Evolutionary conservation across 495 filamentous ascomycete species (phyloP), one percentile per base, ranked within the genome.

Genomic region (Eremomyces bilateralis): DNA sequence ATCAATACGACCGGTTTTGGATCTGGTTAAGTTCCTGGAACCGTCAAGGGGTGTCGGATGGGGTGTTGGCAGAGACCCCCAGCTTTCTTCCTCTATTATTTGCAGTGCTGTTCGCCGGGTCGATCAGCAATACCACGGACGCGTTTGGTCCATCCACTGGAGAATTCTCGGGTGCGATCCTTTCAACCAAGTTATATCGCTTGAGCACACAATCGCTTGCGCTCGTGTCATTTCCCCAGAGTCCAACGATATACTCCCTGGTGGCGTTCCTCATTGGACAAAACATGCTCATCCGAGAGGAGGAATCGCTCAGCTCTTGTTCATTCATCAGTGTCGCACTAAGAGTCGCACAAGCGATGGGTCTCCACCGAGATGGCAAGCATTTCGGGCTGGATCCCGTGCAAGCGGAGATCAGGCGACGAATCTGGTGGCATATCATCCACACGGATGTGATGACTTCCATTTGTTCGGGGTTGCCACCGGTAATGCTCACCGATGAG

Each of bases 371-470:
- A 17, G 61, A 61, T 36, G 59, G 56, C 4, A 45, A 48, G 12
- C 40, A 42, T 11, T 44, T 48, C 11, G 49, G 50, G 4, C 45
- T 64, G 4, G 47, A 53, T 13, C 37, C 51, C 5, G 63, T 64
- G 31, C 44, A 63, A 8, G 52, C 50, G n/a, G 61, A 64, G 29
- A 60, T 62, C 43, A 52, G 61, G 21, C 53, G 58, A 31, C 54
- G 54, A 10, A 33, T 57, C 13, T 60, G 57, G 52, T 54, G 57
- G 40, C 56, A 59, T 25, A 41, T 61, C 5, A 35, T 50, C 3
- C 40, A 57, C 15, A 20, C 57, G 6, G 57, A 59, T 28, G 40
- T 27, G 6, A 27, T 27, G 24, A 27, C 24, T 27, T 27, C 24
- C 8, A 27, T 27, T 6, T 8, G 6, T 8, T 27, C 24, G 8